Base-by-base conservation (phyloP, 2,329 filamentous ascomycete species). In the Aspergillus thermomutatus region DNA sequence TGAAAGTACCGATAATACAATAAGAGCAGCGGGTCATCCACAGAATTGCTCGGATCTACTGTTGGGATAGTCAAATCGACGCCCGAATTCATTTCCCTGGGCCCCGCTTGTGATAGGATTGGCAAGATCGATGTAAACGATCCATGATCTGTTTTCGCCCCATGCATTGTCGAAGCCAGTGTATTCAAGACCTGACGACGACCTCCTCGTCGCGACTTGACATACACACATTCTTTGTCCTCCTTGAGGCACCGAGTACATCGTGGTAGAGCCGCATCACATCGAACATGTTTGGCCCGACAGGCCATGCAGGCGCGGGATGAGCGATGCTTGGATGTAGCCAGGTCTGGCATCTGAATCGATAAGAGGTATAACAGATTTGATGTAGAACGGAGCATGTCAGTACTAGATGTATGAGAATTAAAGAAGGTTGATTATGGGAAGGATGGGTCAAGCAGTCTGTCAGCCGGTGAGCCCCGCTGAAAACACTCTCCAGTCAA, bases 1-100 rank as follows among this genome's bases (percentile, higher is more conserved):
- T 69, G 66, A 52, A 70, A 69, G 49, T 59, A 60, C 8, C 59
- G 58, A 57, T 69, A 70, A 43, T 67, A 69, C 19, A 60, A 57
- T 19, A 53, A 49, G 34, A 62, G 14, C 1, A 53, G 50, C 11
- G 49, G 52, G 7, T 58, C 53, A 5, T 43, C 40, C 19, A n/a
- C 40, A 19, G 40, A 6, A 43, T 21, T 17, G 0, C 40, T 21
- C n/a, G 7, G 10, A 21, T 11, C 40, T 2, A 6, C 8, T 9
- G 8, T 21, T 11, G n/a, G n/a, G 10, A 17, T 43, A 9, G 40
- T 9, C 4, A 43, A 4, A 10, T 43, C n/a, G 19, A 43, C 3
- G n/a, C 40, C n/a, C 7, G 19, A 9, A 1, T 21, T 9, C 19
- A 19, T 21, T 21, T n/a, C 19, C 40, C 40, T 21, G 40, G n/a